Base-by-base conservation (phyloP, 305 asterid genomes). In the Fraxinus platypoda region DNA sequence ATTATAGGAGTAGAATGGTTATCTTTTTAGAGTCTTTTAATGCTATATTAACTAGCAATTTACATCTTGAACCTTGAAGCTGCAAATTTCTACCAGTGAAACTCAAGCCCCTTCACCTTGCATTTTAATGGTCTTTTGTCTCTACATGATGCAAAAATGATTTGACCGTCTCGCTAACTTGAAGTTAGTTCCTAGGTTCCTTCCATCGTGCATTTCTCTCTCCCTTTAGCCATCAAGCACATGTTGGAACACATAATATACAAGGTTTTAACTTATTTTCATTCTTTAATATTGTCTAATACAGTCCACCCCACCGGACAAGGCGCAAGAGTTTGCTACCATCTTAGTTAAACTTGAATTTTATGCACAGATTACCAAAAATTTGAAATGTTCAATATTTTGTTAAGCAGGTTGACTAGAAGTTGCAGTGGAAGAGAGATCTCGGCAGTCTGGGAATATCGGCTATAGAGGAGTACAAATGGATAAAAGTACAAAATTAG, bases 401-500 rank as follows among this genome's bases (percentile, higher is more conserved):
- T 75, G 23, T 74, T 80, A 86, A 49, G 77, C 84, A 84, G 90
- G 88, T 76, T 26, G 64, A 19, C 19, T 59, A 17, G 62, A 81
- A 80, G 85, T 78, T 82, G 74, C 73, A 78, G 78, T 37, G 43
- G 78, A 43, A 73, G 81, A 80, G 81, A 83, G 78, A 49, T 78
- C 70, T 81, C 59, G 19, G n/a, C 54, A 6, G 4, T 38, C 54
- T 43, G 74, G 21, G 34, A 31, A 80, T 83, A 77, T 70, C 59
- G 74, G 59, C 75, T 66, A 28, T 8, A 80, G 70, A 78, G 76
- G 80, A 77, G 84, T 83, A 77, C 86, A 72, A 80, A 93, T 93
- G 95, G 97, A 91, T 83, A 92, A 86, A 78, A 88, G 95, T 93
- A 89, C 1, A 28, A 62, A 62, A 91, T 83, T 86, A 43, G 52